Conservation (phyloP, 345 rosid genomes). For the Corymbia maculata region DNA sequence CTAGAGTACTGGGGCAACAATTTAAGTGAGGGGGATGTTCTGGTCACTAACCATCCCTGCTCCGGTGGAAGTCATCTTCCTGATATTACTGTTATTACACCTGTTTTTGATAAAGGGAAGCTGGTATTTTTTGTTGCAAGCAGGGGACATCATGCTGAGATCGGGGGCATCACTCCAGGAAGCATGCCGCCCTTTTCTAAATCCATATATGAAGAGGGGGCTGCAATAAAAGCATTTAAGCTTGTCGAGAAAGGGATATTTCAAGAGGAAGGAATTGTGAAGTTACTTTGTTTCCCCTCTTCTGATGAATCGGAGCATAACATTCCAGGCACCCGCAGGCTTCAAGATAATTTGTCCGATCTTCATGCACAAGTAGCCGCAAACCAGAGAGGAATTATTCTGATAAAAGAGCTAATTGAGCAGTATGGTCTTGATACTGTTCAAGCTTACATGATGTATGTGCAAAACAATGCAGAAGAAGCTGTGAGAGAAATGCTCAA, state of each 20-base stretch:
- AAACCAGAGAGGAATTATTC: constrained; percentile 82
- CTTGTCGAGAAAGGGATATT: constrained; percentile 76
- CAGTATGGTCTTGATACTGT: constrained; percentile 79
- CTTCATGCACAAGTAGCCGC: constrained; percentile 98
- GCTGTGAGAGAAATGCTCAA: constrained; percentile 97
- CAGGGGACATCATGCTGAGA: constrained; percentile 98
- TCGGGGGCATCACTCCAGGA: constrained; percentile 98
- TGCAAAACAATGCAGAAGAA: constrained; percentile 84
- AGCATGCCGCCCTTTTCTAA: constrained; percentile 99
- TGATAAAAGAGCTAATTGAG: constrained; percentile 82
- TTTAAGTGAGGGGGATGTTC: constrained; percentile 83
- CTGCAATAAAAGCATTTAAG: constrained; percentile 92
- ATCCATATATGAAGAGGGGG: constrained; percentile 96
- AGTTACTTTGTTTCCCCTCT: constrained; percentile 59
- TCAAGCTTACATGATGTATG: constrained; percentile 90
- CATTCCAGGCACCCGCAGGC: constrained; percentile 79
- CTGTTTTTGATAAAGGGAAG: constrained; percentile 65
- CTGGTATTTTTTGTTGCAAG: constrained; percentile 98
- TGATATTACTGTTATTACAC: constrained; percentile 90
- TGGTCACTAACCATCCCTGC: constrained; percentile 90
- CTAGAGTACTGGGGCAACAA: constrained; percentile 69
- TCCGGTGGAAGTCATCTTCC: constrained; percentile 98
- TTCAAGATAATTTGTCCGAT: constrained; percentile 90
- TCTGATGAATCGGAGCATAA: constrained; percentile 32
- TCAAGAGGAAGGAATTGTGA: constrained; percentile 82